phyloP scores from a whole-genome alignment of 208 protist species.

The Chromosphaera perkinsii region DNA sequence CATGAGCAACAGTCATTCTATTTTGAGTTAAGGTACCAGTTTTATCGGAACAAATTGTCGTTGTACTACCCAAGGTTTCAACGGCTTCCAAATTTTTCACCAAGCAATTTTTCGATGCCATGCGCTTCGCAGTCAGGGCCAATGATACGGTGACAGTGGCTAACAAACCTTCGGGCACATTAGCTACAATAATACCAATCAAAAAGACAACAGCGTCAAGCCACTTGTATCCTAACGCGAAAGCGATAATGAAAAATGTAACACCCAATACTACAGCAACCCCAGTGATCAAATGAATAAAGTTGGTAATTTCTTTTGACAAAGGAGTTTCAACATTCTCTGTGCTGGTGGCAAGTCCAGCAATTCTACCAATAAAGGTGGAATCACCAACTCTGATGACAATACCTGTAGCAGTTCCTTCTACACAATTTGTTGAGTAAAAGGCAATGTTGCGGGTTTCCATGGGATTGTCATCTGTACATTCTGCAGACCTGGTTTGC shows the following conservation, averaged over 20 bases:
- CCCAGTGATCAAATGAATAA: conserved; percentile 44
- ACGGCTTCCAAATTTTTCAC: conserved; percentile 87
- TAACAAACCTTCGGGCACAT: conserved; percentile 90
- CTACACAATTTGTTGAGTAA: conserved; percentile 50
- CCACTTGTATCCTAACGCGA: conserved; percentile 31
- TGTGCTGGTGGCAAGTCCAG: conserved; percentile 33
- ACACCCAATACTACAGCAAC: no score
- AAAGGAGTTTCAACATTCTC: conserved; percentile 36
- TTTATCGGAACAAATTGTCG: conserved; percentile 97
- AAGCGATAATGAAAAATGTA: conserved; percentile 54
- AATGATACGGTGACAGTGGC: conserved; percentile 90
- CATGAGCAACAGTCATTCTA: conserved; percentile 81
- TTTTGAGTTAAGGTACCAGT: conserved; percentile 98
- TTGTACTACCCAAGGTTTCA: conserved; percentile 91
- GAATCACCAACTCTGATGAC: conserved; percentile 65
- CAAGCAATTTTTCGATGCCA: conserved; percentile 12
- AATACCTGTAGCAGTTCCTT: conserved; percentile 56
- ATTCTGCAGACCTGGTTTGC: conserved; percentile 27
- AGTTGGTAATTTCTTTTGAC: conserved; percentile 55
- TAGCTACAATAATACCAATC: conserved; percentile 30
- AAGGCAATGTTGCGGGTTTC: conserved; percentile 69
- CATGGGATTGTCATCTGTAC: conserved; percentile 40
- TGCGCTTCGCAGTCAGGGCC: conserved; percentile 64
- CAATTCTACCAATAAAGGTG: conserved; percentile 68
- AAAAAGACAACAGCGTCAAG: conserved; percentile 51